Percentiles rank a stretch among this genome's conserved stretches.
These are phyloP conservation scores for Phaeotremella skinneri DNA, from an alignment of 768 basidiomycete species.

Conservation along the genomic window DNA sequence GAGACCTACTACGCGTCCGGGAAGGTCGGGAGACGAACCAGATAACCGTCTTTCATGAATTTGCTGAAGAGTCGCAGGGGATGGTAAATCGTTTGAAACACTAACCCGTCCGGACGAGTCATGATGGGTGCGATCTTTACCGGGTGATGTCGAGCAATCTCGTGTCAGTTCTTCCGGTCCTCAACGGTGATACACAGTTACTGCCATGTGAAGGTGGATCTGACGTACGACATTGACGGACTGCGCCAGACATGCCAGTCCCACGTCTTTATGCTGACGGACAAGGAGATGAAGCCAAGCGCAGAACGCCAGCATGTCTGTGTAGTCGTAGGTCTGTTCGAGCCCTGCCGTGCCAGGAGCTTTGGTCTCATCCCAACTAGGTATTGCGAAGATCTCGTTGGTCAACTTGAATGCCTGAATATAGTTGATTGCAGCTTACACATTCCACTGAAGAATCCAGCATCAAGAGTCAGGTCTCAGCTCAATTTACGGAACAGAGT, in stretches of 20 bases:
- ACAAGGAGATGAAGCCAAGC: slow-evolving; percentile 65
- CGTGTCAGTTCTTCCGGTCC: neutral
- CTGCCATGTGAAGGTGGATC: neutral
- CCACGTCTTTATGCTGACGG: slow-evolving; percentile 61
- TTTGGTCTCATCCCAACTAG: slow-evolving; percentile 47
- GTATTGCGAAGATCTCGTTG: neutral
- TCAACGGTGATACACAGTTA: neutral
- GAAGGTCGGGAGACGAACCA: slow-evolving; percentile 19
- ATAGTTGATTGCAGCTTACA: slow-evolving; percentile 51
- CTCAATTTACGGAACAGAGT: no score
- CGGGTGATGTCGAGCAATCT: slow-evolving; percentile 33
- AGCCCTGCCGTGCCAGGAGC: slow-evolving; percentile 59
- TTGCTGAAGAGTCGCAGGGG: slow-evolving; percentile 59
- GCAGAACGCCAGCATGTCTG: slow-evolving; percentile 61
- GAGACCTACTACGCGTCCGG: slow-evolving; percentile 38
- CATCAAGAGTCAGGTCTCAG: neutral
- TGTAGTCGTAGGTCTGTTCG: slow-evolving; percentile 60
- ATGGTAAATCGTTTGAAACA: slow-evolving; percentile 14
- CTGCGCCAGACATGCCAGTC: slow-evolving; percentile 65
- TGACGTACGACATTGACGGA: slow-evolving; percentile 52
- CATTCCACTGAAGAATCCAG: slow-evolving; percentile 54
- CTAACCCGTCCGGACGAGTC: slow-evolving; percentile 50
- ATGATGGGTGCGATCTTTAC: slow-evolving; percentile 53
- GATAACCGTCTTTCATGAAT: slow-evolving; percentile 56
- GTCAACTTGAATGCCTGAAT: slow-evolving; percentile 9